Percentiles rank a stretch among this genome's conserved stretches.
These are phyloP conservation scores for Hypoxylon lienhwacheense DNA, from an alignment of 495 filamentous ascomycete genomes.

Conservation along the genomic window DNA sequence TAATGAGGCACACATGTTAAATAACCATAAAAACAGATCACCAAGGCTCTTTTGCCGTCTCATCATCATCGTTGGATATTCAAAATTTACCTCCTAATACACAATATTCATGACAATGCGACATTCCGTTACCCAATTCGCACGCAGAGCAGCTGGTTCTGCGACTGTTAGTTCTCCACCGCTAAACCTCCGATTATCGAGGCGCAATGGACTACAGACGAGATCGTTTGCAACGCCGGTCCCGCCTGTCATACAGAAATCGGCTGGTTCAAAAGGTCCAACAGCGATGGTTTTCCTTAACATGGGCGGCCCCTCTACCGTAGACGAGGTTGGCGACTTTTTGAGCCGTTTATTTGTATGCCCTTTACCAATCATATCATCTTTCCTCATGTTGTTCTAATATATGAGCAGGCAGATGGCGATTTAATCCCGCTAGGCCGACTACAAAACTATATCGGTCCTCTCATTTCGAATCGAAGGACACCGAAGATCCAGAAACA, in stretches of 20 bases:
- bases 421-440: conserved; percentile 96
- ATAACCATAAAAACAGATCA: no score
- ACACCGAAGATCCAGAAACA: conserved; percentile 96
- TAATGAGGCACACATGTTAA: no score
- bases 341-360: conserved; percentile 90
- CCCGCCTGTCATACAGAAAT: conserved; percentile 75
- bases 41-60: background rate
- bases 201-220: conserved; percentile 39
- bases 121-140: conserved; percentile 48
- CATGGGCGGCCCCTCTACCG: conserved; percentile 95
- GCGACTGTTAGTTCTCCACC: conserved; percentile 34
- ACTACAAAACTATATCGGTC: conserved; percentile 86
- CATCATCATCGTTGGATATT: background rate
- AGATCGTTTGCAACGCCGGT: conserved; percentile 66
- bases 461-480: conserved; percentile 78
- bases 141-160: conserved; percentile 43
- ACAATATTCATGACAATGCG: conserved; percentile 60
- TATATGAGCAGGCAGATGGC: conserved; percentile 69
- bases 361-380: conserved; percentile 8
- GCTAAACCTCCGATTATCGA: conserved; percentile 26
- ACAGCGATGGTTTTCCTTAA: conserved; percentile 99
- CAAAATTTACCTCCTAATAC: no score
- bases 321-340: conserved; percentile 85
- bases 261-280: conserved; percentile 50
- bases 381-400: conserved; percentile 5